phyloP scores from a whole-genome alignment of 495 filamentous ascomycete species.

The Penicillium samsonianum region DNA sequence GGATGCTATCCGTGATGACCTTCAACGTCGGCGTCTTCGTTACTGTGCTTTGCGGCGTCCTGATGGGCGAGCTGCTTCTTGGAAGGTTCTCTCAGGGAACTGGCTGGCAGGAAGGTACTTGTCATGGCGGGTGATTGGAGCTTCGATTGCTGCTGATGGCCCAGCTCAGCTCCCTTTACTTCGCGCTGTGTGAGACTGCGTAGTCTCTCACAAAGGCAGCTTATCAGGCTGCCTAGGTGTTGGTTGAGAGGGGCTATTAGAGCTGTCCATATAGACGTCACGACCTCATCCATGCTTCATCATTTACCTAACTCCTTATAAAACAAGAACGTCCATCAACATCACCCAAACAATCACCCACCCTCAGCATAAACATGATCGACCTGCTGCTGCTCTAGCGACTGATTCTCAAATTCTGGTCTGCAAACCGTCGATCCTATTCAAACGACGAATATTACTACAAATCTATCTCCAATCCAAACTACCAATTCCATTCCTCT shows the following conservation, averaged over 20 bases:
- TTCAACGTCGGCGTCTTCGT: conserved; percentile 24
- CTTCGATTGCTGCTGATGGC: neutral
- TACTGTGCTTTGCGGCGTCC: conserved; percentile 16
- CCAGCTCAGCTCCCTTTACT: neutral
- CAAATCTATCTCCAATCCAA: neutral
- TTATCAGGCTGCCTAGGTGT: neutral
- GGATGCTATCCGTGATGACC: conserved; percentile 28
- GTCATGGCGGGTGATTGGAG: conserved; percentile 5
- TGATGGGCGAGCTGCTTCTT: conserved; percentile 18
- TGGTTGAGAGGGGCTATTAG: too few relatives aligned
- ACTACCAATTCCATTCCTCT: neutral
- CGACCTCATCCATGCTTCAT: neutral
- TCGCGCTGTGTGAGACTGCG: neutral
- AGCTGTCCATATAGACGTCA: neutral
- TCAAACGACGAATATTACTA: neutral
- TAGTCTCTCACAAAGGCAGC: neutral
- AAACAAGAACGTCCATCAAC: neutral
- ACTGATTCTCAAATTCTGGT: neutral
- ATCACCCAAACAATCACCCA: neutral
- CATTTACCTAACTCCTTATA: neutral
- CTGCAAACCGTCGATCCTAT: neutral
- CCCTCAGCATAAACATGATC: too few relatives aligned
- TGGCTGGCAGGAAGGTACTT: conserved; percentile 18
- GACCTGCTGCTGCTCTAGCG: neutral
- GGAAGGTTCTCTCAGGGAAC: conserved; percentile 14